phyloP scores from a whole-genome alignment of 208 protist species.

The Trichomonas vaginalis region DNA sequence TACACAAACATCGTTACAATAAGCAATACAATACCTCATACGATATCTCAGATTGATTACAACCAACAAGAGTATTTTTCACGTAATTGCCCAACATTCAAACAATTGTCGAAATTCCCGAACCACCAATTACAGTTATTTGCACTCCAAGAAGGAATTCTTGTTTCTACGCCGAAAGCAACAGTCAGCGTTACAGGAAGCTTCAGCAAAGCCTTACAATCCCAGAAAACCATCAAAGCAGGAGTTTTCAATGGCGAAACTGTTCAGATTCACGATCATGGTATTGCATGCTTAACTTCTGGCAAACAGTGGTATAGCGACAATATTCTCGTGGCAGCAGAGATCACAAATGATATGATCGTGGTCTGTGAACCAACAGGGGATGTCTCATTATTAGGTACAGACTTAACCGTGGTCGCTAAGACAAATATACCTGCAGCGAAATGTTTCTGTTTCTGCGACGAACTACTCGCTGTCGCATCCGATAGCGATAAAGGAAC shows the following conservation, averaged over 20 bases:
- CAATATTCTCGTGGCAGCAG: background rate
- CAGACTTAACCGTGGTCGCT: background rate
- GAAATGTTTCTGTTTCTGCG: background rate
- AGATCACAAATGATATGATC: background rate
- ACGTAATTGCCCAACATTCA: background rate
- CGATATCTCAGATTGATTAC: background rate
- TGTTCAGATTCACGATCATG: background rate
- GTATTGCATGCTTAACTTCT: background rate
- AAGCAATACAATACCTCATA: background rate
- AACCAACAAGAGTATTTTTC: background rate
- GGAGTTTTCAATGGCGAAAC: background rate
- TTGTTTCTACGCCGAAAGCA: background rate
- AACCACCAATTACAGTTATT: background rate
- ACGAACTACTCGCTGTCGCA: background rate
- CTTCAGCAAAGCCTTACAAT: background rate
- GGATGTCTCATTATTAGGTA: background rate
- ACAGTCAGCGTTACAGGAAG: background rate
- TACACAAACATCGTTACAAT: background rate
- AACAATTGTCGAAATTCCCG: background rate
- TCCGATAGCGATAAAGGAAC: background rate
- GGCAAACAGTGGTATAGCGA: background rate
- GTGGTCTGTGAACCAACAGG: background rate
- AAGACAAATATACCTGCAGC: background rate
- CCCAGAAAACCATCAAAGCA: background rate
- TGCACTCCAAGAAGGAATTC: background rate